phyloP scores from a whole-genome alignment of 2,329 filamentous ascomycete species.

The Colletotrichum endophyticum region DNA sequence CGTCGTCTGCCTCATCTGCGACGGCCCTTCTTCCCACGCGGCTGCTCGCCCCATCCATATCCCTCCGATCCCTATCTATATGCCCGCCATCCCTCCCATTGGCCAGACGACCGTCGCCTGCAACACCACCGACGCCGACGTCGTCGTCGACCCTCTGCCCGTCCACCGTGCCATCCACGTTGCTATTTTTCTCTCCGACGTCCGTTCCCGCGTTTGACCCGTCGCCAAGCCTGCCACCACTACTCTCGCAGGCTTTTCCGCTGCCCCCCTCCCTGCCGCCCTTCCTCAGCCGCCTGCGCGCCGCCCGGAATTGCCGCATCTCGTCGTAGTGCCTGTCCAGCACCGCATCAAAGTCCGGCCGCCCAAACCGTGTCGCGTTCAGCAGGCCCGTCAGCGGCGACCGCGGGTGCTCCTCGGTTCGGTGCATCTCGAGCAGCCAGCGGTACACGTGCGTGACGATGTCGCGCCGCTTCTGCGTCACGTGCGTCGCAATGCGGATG shows the following conservation, averaged over 20 bases:
- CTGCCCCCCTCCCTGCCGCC: constrained; percentile 15
- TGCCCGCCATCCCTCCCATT: background rate
- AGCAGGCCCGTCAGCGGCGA: constrained; percentile 59
- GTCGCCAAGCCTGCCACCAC: background rate
- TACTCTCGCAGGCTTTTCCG: background rate
- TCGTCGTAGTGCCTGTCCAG: constrained; percentile 59
- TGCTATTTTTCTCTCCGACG: background rate
- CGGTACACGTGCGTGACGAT: constrained; percentile 60
- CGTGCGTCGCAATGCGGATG: constrained; percentile 60
- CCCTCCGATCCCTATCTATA: background rate
- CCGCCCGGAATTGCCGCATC: constrained; percentile 42
- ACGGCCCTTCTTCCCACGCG: background rate
- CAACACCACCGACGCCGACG: background rate
- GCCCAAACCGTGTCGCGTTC: constrained; percentile 57
- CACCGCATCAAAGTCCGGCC: constrained; percentile 58
- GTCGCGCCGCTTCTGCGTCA: constrained; percentile 58
- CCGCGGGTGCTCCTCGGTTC: constrained; percentile 54
- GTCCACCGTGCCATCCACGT: background rate
- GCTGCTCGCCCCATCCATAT: background rate
- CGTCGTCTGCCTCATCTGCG: background rate
- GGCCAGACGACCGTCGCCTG: background rate
- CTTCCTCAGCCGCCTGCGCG: constrained; percentile 19
- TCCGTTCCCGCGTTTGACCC: background rate
- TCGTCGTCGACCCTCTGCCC: background rate
- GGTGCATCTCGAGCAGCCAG: constrained; percentile 61